Evolutionary conservation across 345 rosid genomes (phyloP).

Genomic region (Populus tremula): DNA sequence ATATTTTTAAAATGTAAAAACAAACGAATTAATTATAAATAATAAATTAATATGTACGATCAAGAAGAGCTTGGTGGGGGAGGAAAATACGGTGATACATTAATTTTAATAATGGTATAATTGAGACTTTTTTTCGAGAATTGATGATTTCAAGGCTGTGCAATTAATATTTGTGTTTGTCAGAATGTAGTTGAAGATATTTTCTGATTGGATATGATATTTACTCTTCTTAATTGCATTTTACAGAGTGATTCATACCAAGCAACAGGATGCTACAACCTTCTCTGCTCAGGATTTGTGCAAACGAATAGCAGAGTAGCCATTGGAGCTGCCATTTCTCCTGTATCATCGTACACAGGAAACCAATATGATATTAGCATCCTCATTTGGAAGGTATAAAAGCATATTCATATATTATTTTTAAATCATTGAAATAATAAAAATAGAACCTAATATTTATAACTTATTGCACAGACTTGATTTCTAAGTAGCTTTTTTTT

Average conservation of each 20-base stretch:
- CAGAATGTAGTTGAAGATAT: background rate
- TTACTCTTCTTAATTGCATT: background rate
- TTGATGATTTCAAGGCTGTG: no score
- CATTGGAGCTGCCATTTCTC: constrained; percentile 39
- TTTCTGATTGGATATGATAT: background rate
- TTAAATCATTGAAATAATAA: no score
- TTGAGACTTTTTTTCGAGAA: no score
- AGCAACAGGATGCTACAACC: constrained; percentile 39
- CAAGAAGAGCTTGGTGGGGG: no score
- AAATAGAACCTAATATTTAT: background rate
- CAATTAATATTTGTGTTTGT: no score
- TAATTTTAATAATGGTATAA: background rate
- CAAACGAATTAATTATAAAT: no score
- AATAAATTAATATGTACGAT: no score
- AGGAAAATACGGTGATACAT: no score
- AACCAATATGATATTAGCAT: constrained; percentile 30
- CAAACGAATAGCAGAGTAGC: constrained; percentile 35
- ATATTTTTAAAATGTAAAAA: no score
- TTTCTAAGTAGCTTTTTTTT: background rate
- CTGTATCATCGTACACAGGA: constrained; percentile 20
- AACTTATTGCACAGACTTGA: background rate
- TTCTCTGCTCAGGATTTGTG: constrained; percentile 35
- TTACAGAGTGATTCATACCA: constrained; percentile 32
- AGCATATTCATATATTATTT: background rate
- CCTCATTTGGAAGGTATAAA: constrained; percentile 34